Evolutionary conservation across 768 basidiomycete genomes (phyloP).

Genomic region (Favolaschia claudopus): DNA sequence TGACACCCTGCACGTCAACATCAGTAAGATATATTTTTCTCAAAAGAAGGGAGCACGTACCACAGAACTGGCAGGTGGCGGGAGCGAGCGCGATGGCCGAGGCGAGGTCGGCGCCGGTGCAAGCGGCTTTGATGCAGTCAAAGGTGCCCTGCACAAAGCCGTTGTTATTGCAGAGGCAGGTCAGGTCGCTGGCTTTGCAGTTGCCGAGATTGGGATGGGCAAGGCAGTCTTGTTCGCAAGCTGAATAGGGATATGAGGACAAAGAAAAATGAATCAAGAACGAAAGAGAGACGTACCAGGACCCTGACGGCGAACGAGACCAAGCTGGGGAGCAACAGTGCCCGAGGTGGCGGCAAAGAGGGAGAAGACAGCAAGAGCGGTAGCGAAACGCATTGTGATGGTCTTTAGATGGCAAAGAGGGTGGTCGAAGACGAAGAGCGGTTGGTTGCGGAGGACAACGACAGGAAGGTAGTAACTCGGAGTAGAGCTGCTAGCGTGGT

Average conservation of each 20-base stretch:
- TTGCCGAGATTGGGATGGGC: slow-evolving; percentile 46
- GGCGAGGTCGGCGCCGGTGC: slow-evolving; percentile 54
- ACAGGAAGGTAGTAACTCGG: too few relatives aligned
- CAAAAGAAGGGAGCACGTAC: slow-evolving; percentile 48
- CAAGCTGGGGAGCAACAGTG: slow-evolving; percentile 16
- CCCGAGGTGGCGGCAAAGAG: slow-evolving; percentile 50
- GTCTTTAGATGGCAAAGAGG: slow-evolving; percentile 28
- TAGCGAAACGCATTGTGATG: slow-evolving; percentile 62
- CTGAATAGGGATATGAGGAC: slow-evolving; percentile 38
- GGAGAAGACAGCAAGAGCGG: slow-evolving; percentile 47
- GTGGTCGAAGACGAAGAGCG: slow-evolving; percentile 33
- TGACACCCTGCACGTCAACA: slow-evolving; percentile 55
- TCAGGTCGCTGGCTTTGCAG: slow-evolving; percentile 59
- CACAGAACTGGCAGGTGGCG: slow-evolving; percentile 52
- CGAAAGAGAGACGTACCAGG: slow-evolving; percentile 40
- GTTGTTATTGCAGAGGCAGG: slow-evolving; percentile 62
- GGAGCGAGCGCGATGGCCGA: slow-evolving; percentile 51
- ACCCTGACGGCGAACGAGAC: slow-evolving; percentile 45
- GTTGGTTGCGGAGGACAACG: slow-evolving; percentile 32
- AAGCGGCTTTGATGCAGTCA: slow-evolving; percentile 55
- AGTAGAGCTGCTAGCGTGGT: too few relatives aligned
- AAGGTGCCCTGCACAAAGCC: slow-evolving; percentile 56
- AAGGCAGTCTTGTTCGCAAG: slow-evolving; percentile 61
- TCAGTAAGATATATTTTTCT: not conserved
- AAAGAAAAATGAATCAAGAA: not conserved